Evolutionary conservation across 345 rosid species (phyloP).

Genomic region (Carallia brachiata): DNA sequence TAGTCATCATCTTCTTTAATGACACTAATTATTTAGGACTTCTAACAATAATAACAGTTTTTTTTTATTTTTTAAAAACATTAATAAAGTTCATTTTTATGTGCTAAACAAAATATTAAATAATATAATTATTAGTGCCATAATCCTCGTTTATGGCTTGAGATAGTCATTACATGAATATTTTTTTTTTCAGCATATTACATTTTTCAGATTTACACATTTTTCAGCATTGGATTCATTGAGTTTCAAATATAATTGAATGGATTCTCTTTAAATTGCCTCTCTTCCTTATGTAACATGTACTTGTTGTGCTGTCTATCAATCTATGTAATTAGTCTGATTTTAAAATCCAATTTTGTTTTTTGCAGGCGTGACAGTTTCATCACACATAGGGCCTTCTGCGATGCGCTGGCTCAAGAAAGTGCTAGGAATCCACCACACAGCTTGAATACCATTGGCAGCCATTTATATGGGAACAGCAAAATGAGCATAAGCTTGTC

Average conservation of each 20-base stretch:
- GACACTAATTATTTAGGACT: neutral
- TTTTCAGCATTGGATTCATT: too few species aligned
- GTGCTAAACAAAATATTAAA: too few species aligned
- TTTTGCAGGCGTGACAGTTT: conserved; percentile 73
- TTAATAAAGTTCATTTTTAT: too few species aligned
- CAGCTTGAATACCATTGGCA: conserved; percentile 48
- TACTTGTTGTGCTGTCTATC: neutral
- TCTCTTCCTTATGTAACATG: conserved; percentile 3
- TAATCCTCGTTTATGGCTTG: conserved; percentile 7
- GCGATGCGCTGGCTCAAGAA: conserved; percentile 82
- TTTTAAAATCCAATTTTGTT: neutral
- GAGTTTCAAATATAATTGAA: too few species aligned
- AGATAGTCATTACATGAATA: neutral
- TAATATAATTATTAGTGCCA: too few species aligned
- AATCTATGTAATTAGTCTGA: neutral
- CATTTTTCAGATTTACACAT: too few species aligned
- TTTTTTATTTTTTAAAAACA: too few species aligned
- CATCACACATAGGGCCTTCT: conserved; percentile 77
- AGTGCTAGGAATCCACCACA: conserved; percentile 66
- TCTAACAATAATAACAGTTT: neutral
- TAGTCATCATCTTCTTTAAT: neutral
- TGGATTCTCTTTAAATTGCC: neutral
- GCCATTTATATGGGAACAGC: conserved; percentile 57
- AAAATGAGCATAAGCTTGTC: conserved; percentile 57
- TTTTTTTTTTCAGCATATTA: too few species aligned